These are phyloP conservation scores for Psidium guajava DNA, from an alignment of 345 rosid species.

Conservation along the genomic window DNA sequence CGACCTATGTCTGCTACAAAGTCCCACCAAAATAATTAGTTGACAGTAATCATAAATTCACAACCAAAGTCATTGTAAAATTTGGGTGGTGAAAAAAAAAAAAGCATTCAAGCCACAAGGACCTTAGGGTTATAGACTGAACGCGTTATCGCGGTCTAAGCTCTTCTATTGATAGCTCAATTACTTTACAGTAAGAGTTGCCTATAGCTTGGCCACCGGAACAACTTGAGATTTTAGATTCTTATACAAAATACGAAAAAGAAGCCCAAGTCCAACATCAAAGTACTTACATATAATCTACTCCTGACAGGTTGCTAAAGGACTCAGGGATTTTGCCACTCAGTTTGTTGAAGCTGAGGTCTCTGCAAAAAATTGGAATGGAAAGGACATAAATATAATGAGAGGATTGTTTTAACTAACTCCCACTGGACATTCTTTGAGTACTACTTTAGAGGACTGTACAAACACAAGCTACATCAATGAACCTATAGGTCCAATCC, in stretches of 20 bases:
- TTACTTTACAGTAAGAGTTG: not conserved
- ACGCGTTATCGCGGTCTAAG: not conserved
- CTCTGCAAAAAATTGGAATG: constrained; percentile 12
- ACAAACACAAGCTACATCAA: not conserved
- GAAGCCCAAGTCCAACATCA: not conserved
- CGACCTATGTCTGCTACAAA: not conserved
- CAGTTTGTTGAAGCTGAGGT: constrained; percentile 35
- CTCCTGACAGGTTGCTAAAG: not conserved
- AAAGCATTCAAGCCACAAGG: not conserved
- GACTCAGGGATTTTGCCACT: constrained; percentile 18
- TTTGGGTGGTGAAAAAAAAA: not conserved
- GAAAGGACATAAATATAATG: not conserved
- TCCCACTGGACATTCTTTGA: not conserved
- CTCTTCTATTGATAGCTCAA: not conserved
- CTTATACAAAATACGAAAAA: not conserved
- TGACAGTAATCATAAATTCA: not conserved
- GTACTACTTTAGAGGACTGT: not conserved
- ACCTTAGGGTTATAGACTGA: not conserved
- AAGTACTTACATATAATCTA: not conserved
- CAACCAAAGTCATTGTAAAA: not conserved
- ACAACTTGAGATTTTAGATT: not conserved
- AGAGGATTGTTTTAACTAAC: not conserved
- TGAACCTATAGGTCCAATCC: not conserved
- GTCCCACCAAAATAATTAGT: not conserved
- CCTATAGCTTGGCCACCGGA: not conserved